Evolutionary conservation across 2,329 filamentous ascomycete genomes (phyloP).

Genomic region (Neonectria punicea): DNA sequence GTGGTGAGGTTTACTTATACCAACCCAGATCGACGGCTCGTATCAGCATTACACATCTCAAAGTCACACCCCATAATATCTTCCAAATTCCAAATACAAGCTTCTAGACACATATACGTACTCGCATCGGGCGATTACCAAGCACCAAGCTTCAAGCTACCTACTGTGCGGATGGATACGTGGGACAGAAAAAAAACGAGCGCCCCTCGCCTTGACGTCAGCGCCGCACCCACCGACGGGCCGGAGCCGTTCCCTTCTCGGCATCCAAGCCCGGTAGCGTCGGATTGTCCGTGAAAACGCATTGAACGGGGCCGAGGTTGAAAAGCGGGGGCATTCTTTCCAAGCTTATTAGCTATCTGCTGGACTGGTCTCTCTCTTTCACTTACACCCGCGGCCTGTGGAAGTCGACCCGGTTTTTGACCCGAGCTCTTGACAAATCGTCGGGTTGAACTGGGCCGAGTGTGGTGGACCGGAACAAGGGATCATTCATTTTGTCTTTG

Average conservation of each 20-base stretch:
- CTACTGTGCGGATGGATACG: no score
- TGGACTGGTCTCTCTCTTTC: no score
- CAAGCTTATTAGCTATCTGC: no score
- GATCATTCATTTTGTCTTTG: neutral
- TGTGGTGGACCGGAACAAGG: neutral
- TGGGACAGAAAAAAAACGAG: no score
- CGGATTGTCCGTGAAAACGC: neutral
- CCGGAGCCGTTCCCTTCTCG: neutral
- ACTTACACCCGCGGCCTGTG: neutral
- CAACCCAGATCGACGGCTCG: neutral
- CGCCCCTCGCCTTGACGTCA: neutral
- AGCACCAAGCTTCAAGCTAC: constrained; percentile 14
- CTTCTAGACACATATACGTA: neutral
- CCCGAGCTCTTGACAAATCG: neutral
- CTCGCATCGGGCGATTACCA: constrained; percentile 27
- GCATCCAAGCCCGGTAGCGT: neutral
- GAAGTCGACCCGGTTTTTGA: neutral
- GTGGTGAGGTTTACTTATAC: neutral
- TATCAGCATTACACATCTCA: neutral
- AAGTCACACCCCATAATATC: no score
- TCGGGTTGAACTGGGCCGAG: neutral
- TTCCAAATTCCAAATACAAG: constrained; percentile 2
- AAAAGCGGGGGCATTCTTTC: neutral
- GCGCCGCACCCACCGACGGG: neutral
- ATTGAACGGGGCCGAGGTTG: neutral